Conservation (phyloP, 1,139 yeast genomes). For the Ogataea hybrid region DNA sequence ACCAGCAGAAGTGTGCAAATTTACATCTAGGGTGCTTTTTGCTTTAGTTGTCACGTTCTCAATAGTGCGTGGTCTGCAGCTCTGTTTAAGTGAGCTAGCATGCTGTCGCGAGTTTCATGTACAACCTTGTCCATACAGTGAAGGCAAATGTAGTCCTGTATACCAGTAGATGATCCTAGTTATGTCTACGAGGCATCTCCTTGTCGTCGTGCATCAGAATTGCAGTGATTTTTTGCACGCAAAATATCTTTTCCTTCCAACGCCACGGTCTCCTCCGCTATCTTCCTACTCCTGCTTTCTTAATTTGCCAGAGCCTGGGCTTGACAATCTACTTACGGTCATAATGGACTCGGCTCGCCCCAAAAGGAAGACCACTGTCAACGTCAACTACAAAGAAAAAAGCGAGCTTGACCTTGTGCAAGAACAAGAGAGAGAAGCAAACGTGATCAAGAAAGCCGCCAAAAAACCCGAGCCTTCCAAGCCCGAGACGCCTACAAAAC, state of each 20-base stretch:
- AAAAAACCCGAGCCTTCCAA: constrained; percentile 5
- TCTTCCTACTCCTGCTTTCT: background rate
- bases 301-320: background rate
- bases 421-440: constrained; percentile 9
- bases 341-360: constrained; percentile 24
- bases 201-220: background rate
- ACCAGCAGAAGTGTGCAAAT: too few relatives aligned
- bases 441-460: constrained; percentile 4
- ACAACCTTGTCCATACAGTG: too few relatives aligned
- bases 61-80: too few relatives aligned
- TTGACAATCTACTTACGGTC: background rate
- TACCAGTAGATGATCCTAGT: too few relatives aligned
- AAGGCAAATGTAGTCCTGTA: too few relatives aligned
- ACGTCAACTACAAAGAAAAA: constrained; percentile 33
- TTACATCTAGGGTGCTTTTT: too few relatives aligned
- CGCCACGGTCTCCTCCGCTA: constrained; percentile 1
- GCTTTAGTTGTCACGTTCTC: too few relatives aligned
- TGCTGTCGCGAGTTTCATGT: too few relatives aligned
- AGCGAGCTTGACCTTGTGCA: constrained; percentile 27
- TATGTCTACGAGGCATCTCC: too few relatives aligned
- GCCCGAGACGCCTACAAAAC: constrained; percentile 1
- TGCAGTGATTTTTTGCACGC: constrained; percentile 4
- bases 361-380: constrained; percentile 30
- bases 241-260: constrained; percentile 6
- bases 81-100: too few relatives aligned